Evolutionary conservation across 257 asterid genomes (phyloP).

Genomic region (Handroanthus guayacan): DNA sequence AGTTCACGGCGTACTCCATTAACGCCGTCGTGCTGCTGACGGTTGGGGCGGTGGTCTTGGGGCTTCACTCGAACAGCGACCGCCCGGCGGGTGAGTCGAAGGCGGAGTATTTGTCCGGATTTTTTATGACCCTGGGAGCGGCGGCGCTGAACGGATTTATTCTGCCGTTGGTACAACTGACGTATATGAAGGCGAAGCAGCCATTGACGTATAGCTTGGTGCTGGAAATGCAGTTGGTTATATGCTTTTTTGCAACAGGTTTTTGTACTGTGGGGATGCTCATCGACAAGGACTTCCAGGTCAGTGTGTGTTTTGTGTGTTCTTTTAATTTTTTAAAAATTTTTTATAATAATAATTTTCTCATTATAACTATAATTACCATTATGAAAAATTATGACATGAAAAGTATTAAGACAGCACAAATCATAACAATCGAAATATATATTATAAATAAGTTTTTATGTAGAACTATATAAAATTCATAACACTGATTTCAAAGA

Average conservation of each 20-base stretch:
- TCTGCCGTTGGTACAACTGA: conserved; percentile 49
- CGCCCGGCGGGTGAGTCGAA: conserved; percentile 52
- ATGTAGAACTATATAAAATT: no score
- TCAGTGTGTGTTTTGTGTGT: not conserved
- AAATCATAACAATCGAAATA: no score
- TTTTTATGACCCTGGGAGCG: conserved; percentile 50
- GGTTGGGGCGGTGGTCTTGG: conserved; percentile 51
- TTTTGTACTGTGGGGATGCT: conserved; percentile 54
- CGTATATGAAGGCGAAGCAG: conserved; percentile 43
- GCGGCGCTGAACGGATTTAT: conserved; percentile 54
- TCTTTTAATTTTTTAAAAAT: no score
- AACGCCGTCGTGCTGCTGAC: conserved; percentile 53
- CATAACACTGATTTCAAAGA: no score
- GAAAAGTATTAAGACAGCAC: no score
- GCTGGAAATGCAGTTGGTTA: conserved; percentile 46
- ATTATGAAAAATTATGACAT: no score
- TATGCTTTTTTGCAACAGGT: conserved; percentile 44
- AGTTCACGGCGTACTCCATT: conserved; percentile 49
- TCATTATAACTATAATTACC: no score
- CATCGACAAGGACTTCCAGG: conserved; percentile 48
- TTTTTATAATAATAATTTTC: no score
- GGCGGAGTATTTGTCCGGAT: conserved; percentile 43
- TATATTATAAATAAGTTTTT: no score
- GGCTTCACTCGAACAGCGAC: conserved; percentile 51
- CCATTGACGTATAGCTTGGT: conserved; percentile 34